Percentiles rank a stretch among this genome's conserved stretches.
phyloP scores from a whole-genome alignment of 108 stramenopile species.

The Skeletonema marinoi region DNA sequence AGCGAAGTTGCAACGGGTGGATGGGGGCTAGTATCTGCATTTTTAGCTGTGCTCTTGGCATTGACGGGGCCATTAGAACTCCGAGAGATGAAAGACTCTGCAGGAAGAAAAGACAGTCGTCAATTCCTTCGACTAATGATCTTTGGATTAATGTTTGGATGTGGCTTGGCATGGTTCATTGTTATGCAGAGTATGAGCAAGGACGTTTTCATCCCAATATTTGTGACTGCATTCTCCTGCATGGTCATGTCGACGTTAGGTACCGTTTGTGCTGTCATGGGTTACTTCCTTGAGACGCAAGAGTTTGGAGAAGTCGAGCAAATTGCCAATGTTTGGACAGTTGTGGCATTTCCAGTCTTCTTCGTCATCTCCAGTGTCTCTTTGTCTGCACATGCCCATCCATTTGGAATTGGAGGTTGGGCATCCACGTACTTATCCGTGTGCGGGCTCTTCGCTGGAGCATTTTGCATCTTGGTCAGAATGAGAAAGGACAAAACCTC shows the following conservation, averaged over 20 bases:
- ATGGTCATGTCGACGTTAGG: constrained; percentile 78
- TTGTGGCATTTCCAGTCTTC: constrained; percentile 59
- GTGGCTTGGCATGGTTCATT: constrained; percentile 82
- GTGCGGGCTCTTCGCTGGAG: constrained; percentile 47
- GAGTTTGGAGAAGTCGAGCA: constrained; percentile 73
- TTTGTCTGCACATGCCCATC: constrained; percentile 46
- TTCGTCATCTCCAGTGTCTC: constrained; percentile 49
- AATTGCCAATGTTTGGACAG: constrained; percentile 65
- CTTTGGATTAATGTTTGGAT: constrained; percentile 80
- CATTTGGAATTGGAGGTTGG: constrained; percentile 77
- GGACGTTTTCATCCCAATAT: constrained; percentile 58
- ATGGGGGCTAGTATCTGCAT: constrained; percentile 74
- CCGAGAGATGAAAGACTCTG: constrained; percentile 57
- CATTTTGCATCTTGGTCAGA: constrained; percentile 55
- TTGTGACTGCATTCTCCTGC: constrained; percentile 57
- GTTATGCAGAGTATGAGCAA: constrained; percentile 76
- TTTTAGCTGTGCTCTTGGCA: constrained; percentile 73
- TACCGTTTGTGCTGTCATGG: constrained; percentile 72
- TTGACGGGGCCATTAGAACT: constrained; percentile 82
- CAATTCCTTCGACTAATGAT: constrained; percentile 77
- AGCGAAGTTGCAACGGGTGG: constrained; percentile 55
- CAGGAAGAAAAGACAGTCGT: constrained; percentile 66
- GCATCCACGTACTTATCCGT: constrained; percentile 73
- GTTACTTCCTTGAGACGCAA: constrained; percentile 70
- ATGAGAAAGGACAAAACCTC: constrained; percentile 51